Evolutionary conservation across 1,139 yeast genomes (phyloP).

Genomic region (Geotrichum fermentans): DNA sequence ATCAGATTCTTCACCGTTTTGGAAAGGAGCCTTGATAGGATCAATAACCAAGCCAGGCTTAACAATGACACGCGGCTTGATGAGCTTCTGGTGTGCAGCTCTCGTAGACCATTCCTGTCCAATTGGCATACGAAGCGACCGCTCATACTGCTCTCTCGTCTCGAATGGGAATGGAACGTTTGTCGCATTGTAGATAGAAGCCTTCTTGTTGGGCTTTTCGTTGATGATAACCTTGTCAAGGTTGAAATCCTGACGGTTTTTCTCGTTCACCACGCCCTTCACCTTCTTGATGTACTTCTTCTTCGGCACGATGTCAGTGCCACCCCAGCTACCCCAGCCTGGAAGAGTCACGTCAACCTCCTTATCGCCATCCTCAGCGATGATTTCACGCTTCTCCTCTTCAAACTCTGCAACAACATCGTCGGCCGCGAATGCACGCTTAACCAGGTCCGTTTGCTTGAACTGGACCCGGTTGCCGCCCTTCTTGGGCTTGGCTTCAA

Average conservation of each 20-base stretch:
- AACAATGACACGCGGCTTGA: conserved; percentile 82
- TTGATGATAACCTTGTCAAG: conserved; percentile 80
- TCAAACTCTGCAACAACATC: conserved; percentile 75
- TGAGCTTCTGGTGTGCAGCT: conserved; percentile 77
- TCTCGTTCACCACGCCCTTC: conserved; percentile 63
- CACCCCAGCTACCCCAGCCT: conserved; percentile 70
- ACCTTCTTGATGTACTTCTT: conserved; percentile 58
- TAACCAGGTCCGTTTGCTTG: conserved; percentile 74
- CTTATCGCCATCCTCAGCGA: conserved; percentile 78
- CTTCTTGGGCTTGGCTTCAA: conserved; percentile 21
- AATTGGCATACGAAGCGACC: conserved; percentile 89
- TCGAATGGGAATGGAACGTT: conserved; percentile 94
- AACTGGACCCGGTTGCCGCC: conserved; percentile 42
- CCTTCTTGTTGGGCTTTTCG: conserved; percentile 80
- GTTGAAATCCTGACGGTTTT: conserved; percentile 72
- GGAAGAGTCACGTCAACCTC: conserved; percentile 83
- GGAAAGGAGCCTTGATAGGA: conserved; percentile 74
- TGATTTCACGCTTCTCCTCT: conserved; percentile 63
- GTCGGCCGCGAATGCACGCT: conserved; percentile 96
- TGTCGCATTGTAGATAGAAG: conserved; percentile 74
- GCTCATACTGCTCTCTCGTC: conserved; percentile 88
- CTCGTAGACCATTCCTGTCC: conserved; percentile 96
- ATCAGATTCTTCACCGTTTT: conserved; percentile 25
- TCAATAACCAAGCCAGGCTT: conserved; percentile 89
- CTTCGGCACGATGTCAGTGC: conserved; percentile 42